Evolutionary conservation across 2,329 filamentous ascomycete species (phyloP), one percentile per base, ranked within the genome.

Genomic region (Furcasterigmium sp.): DNA sequence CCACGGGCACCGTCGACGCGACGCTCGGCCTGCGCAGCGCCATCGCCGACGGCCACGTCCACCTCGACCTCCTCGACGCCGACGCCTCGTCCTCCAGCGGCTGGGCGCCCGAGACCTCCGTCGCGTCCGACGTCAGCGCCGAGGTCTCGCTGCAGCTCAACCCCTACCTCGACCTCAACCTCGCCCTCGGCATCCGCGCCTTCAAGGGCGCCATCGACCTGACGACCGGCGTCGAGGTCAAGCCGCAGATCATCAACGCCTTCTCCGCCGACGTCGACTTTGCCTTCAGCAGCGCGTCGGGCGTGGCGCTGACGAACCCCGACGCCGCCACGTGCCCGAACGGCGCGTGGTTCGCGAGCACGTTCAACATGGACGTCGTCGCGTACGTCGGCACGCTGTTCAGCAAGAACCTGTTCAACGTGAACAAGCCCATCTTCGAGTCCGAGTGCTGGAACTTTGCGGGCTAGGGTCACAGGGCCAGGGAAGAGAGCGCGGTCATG

Each of bases 81-180:
- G 44, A 45, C 26, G 51, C 53, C 37, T 59, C 57, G 20, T 42
- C 43, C 3, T 56, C 55, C 10, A 53, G 54, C 4, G 62, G 62
- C n/a, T 67, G 62, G 61, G 51, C 45, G 8, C 63, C 64, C 21
- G 49, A 53, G 15, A 56, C 53, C 42, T 58, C 62, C 43, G 53
- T 61, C 36, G 54, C 55, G n/a, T 55, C 55, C 11, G 53, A 50
- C 7, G 60, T 59, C 2, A 49, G 55, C 5, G 40, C 62, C 42
- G 60, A 63, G 43, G 57, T 62, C 11, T 56, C 45, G 37, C 52
- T 58, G 6, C 47, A 57, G n/a, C 53, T 65, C 57, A 56, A 67
- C 49, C 51, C 72, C 54, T 46, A 75, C 51, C 41, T 65, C 47
- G 45, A 56, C 42, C 43, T 66, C 52, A 50, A 62, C 44, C 48